Evolutionary conservation across 768 basidiomycete species (phyloP), one percentile per base, ranked within the genome.

Genomic region (Exidia glandulosa): DNA sequence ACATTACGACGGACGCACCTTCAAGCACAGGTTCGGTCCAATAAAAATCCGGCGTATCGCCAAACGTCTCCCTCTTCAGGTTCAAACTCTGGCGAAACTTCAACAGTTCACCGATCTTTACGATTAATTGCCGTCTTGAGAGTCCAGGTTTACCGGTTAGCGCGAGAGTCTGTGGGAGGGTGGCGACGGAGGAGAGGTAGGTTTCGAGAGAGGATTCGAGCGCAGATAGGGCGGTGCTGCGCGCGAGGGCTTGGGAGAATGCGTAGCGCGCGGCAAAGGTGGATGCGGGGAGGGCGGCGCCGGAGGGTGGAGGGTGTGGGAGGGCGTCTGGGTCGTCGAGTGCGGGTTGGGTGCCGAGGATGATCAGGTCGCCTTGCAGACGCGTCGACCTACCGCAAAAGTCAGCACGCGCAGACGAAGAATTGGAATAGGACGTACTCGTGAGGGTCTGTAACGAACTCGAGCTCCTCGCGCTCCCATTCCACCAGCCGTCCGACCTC

Each of bases 1-100:
- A 34, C 34, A 10, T 14, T 27, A 23, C n/a, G n/a, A 23, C 48
- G 19, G 4, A 61, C 82, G 33, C 62, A 85, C 90, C 78, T 75
- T 97, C 94, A 4, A 97, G 78, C 62, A 86, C 88, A 0, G 94
- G 91, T 68, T 96, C 91, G 19, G 87, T 80, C 94, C 95, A 98
- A 70, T 96, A 94, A 64, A 97, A 87, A 71, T 96, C 89, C 0
- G 90, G 91, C 1, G 86, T 84, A 66, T 94, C 93, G 54, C 85
- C 84, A 66, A 93, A 90, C 66, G 92, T 94, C 68, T 92, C 88
- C 50, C 87, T 77, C 66, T 89, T 92, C 57, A 97, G 81, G 66
- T 96, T 97, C 31, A 96, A 76, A 27, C 90, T 86, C 73, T 97
- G 95, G 48, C 95, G 79, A 70, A 97, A 90, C 66, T 86, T 87